phyloP scores from a whole-genome alignment of 331 rosid species.

The Prunus yedoensis region DNA sequence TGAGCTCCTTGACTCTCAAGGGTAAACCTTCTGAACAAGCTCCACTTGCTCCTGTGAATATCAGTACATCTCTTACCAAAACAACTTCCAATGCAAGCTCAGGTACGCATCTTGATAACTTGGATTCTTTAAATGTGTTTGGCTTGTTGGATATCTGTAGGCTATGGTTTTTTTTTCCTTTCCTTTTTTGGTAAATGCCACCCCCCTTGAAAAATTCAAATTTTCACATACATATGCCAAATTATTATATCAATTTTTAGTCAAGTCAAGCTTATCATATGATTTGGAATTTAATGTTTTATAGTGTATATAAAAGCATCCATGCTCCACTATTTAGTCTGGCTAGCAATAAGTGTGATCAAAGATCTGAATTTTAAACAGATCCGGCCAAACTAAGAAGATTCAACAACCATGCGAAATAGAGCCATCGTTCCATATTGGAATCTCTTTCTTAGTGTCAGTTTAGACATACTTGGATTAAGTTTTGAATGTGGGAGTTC shows the following conservation, averaged over 20 bases:
- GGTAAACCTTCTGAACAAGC: conserved; percentile 89
- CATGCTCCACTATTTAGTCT: too few species aligned
- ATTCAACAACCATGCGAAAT: background rate
- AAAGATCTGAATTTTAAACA: too few species aligned
- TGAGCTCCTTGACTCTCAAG: conserved; percentile 98
- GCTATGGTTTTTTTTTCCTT: background rate
- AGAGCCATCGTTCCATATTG: too few species aligned
- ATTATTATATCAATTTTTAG: too few species aligned
- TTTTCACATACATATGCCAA: too few species aligned
- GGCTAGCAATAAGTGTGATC: too few species aligned
- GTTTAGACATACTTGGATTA: too few species aligned
- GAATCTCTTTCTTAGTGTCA: too few species aligned
- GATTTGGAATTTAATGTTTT: too few species aligned
- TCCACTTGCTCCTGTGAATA: conserved; percentile 60
- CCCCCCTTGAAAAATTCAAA: too few species aligned
- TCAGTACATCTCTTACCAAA: conserved; percentile 44
- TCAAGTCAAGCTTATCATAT: too few species aligned
- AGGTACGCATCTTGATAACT: conserved; percentile 47
- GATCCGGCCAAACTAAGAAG: background rate
- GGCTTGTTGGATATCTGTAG: conserved; percentile 1
- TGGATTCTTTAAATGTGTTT: conserved; percentile 4
- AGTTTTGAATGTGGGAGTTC: background rate
- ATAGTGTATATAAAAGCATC: too few species aligned
- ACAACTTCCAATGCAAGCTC: conserved; percentile 62
- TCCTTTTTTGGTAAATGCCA: background rate